Conservation (phyloP, 805 yeast species). For the Candida vartiovaarae region DNA sequence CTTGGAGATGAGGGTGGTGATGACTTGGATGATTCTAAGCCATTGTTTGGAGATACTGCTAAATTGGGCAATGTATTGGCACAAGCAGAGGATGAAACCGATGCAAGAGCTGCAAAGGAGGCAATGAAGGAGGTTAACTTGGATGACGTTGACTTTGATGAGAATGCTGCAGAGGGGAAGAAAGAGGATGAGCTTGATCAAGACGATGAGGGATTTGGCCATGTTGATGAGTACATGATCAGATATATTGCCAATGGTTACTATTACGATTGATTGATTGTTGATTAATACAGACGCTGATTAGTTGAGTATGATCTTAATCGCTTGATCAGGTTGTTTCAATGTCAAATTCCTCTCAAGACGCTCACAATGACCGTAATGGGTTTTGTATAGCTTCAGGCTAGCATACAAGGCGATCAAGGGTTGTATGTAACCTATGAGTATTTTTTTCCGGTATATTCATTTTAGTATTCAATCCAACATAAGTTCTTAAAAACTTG, state of each 20-base stretch:
- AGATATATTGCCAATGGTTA: conserved; percentile 80
- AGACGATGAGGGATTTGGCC: conserved; percentile 54
- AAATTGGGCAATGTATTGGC: conserved; percentile 61
- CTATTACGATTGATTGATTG: conserved; percentile 36
- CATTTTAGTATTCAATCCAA: no score
- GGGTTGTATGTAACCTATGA: no score
- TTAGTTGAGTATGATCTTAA: no score
- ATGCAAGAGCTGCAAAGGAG: conserved; percentile 78
- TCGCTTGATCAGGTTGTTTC: no score
- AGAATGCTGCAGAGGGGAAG: conserved; percentile 32
- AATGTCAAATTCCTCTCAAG: no score
- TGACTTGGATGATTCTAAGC: conserved; percentile 26
- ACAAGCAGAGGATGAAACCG: conserved; percentile 93
- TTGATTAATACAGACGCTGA: no score
- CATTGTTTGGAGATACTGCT: conserved; percentile 28
- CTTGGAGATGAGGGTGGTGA: conserved; percentile 41
- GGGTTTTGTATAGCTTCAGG: no score
- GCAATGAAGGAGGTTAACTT: conserved; percentile 82
- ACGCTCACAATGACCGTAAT: no score
- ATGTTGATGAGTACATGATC: conserved; percentile 95
- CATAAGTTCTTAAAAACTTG: no score
- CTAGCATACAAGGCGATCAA: no score
- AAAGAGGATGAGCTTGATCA: conserved; percentile 16
- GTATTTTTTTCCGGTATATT: no score
- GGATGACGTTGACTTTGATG: conserved; percentile 74